Evolutionary conservation across 306 rosid species (phyloP).

Genomic region (Casuarina cunninghamiana): DNA sequence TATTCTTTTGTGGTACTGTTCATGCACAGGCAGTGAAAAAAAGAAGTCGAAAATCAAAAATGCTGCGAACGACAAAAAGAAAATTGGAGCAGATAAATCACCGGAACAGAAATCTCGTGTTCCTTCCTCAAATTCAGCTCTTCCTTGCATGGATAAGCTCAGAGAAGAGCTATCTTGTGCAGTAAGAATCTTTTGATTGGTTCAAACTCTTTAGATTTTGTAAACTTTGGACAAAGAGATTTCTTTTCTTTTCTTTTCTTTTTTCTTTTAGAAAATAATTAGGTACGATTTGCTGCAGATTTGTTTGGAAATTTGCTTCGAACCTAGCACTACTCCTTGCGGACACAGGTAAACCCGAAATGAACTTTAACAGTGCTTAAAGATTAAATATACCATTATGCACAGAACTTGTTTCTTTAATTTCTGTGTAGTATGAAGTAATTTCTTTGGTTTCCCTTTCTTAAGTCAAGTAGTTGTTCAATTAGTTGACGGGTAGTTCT

Average conservation of each 20-base stretch:
- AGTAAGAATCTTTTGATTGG: slow-evolving; percentile 43
- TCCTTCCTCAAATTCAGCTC: slow-evolving; percentile 38
- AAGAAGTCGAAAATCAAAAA: slow-evolving; percentile 32
- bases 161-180: slow-evolving; percentile 97
- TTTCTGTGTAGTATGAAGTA: not conserved
- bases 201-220: not conserved
- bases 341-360: slow-evolving; percentile 75
- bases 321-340: slow-evolving; percentile 96
- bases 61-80: slow-evolving; percentile 35
- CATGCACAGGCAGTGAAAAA: slow-evolving; percentile 42
- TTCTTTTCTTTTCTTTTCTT: slow-evolving; percentile 1
- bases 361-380: not conserved
- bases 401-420: not conserved
- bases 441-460: not conserved
- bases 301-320: slow-evolving; percentile 91
- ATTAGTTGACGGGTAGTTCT: not conserved
- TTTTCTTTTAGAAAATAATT: not conserved
- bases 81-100: slow-evolving; percentile 35
- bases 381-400: not conserved
- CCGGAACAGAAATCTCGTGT: slow-evolving; percentile 35
- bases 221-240: not conserved
- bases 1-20: not conserved
- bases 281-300: slow-evolving; percentile 46
- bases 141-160: slow-evolving; percentile 82
- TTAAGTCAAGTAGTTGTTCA: not conserved